phyloP scores from a whole-genome alignment of 768 basidiomycete genomes.

The Coprinellus micaceus region DNA sequence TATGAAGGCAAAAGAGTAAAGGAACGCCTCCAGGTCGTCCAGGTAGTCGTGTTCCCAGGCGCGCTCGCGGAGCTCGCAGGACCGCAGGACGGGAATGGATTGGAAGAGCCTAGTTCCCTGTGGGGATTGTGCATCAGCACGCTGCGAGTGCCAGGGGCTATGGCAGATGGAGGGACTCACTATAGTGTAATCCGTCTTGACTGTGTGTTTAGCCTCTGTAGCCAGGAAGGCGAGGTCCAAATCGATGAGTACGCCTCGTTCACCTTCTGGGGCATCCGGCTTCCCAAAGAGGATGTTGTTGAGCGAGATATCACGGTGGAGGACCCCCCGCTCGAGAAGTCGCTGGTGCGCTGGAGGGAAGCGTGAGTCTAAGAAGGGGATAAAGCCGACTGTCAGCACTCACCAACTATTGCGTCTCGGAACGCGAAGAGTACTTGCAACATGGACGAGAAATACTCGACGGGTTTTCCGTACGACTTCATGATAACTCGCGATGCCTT shows the following conservation, averaged over 20 bases:
- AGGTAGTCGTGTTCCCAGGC: background rate
- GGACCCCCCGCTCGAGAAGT: background rate
- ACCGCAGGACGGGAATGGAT: background rate
- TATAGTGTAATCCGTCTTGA: no score
- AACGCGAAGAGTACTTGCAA: background rate
- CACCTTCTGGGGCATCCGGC: background rate
- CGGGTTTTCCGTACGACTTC: background rate
- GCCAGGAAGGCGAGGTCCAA: background rate
- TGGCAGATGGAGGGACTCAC: background rate
- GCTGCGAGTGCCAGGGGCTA: no score
- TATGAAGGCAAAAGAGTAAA: background rate
- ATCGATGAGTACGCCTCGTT: slow-evolving; percentile 2
- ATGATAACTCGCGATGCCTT: background rate
- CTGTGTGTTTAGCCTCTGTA: background rate
- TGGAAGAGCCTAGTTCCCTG: background rate
- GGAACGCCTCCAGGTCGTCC: slow-evolving; percentile 3
- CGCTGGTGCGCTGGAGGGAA: background rate
- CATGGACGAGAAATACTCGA: background rate
- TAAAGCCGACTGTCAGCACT: no score
- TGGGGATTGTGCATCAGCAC: background rate
- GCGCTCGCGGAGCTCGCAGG: no score
- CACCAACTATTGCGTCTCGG: background rate
- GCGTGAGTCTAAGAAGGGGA: no score
- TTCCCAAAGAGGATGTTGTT: background rate
- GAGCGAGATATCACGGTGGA: slow-evolving; percentile 1